phyloP scores from a whole-genome alignment of 331 rosid species.

The Quercus tomentella region DNA sequence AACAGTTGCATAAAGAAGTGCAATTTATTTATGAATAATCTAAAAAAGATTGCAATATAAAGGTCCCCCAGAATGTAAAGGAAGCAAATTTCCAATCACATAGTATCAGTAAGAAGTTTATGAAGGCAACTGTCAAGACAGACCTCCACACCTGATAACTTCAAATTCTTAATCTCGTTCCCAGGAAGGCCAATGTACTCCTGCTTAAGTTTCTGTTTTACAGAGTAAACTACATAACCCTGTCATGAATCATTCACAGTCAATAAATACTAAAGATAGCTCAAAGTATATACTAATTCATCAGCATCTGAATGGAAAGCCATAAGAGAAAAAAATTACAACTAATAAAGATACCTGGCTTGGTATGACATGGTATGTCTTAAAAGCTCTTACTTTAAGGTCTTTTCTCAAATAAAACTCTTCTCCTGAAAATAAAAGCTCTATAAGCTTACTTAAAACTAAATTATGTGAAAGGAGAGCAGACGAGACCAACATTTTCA shows the following conservation, averaged over 20 bases:
- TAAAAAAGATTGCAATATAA: too few relatives aligned
- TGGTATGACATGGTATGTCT: slow-evolving; percentile 78
- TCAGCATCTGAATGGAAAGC: slow-evolving; percentile 5
- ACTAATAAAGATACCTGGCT: slow-evolving; percentile 55
- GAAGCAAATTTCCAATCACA: slow-evolving; percentile 5
- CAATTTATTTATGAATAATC: not conserved
- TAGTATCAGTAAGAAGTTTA: slow-evolving; percentile 9
- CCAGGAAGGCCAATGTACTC: slow-evolving; percentile 59
- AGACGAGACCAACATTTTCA: not conserved
- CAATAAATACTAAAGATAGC: not conserved
- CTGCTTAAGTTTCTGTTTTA: slow-evolving; percentile 70
- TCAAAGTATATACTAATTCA: not conserved
- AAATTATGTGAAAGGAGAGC: slow-evolving; percentile 1
- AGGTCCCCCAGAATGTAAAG: not conserved
- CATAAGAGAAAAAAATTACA: not conserved
- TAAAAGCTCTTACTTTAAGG: slow-evolving; percentile 78
- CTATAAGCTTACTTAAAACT: not conserved
- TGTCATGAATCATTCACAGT: slow-evolving; percentile 34
- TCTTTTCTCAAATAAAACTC: slow-evolving; percentile 61
- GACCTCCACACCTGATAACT: slow-evolving; percentile 81
- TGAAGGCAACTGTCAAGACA: slow-evolving; percentile 27
- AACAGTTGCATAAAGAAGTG: not conserved
- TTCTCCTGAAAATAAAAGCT: slow-evolving; percentile 54
- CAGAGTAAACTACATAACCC: slow-evolving; percentile 72
- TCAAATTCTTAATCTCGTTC: slow-evolving; percentile 61